phyloP scores from a whole-genome alignment of 2,329 filamentous ascomycete species.

The Fusarium incarnatum region DNA sequence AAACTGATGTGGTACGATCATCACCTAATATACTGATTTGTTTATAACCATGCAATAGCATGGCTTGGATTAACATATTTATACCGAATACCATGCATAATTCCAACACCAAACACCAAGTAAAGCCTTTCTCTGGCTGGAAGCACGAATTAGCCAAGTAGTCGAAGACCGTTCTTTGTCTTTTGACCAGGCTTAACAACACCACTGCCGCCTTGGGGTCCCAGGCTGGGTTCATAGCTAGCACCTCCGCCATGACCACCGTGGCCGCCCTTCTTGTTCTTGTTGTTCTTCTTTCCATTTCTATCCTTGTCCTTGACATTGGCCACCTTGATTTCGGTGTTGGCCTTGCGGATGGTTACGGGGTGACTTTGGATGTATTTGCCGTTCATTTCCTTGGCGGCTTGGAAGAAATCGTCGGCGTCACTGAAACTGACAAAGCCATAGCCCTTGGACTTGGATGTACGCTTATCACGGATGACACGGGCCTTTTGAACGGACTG shows the following conservation, averaged over 20 bases:
- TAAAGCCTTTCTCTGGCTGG: not conserved
- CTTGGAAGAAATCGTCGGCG: constrained; percentile 95
- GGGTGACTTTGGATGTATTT: constrained; percentile 99
- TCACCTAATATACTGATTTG: not conserved
- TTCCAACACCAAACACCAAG: constrained; percentile 40
- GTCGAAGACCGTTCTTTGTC: constrained; percentile 73
- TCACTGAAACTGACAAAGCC: constrained; percentile 97
- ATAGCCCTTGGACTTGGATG: constrained; percentile 94
- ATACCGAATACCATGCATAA: constrained; percentile 13
- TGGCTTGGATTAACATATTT: not conserved
- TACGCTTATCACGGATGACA: constrained; percentile 94
- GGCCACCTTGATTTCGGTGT: constrained; percentile 87
- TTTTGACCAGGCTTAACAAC: constrained; percentile 73
- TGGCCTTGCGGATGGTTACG: constrained; percentile 86
- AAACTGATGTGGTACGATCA: not conserved
- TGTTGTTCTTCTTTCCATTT: constrained; percentile 52
- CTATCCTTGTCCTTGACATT: constrained; percentile 71
- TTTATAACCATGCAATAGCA: not conserved
- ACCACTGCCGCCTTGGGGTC: constrained; percentile 62
- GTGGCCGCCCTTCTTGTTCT: constrained; percentile 52
- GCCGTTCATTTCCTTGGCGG: constrained; percentile 97
- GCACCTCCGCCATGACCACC: constrained; percentile 46
- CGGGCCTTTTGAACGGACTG: constrained; percentile 90
- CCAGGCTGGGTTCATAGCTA: constrained; percentile 64
- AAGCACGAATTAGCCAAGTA: constrained; percentile 62